Evolutionary conservation across 208 protist species (phyloP), one percentile per base, ranked within the genome.

Genomic region (Trypanosoma melophagium): DNA sequence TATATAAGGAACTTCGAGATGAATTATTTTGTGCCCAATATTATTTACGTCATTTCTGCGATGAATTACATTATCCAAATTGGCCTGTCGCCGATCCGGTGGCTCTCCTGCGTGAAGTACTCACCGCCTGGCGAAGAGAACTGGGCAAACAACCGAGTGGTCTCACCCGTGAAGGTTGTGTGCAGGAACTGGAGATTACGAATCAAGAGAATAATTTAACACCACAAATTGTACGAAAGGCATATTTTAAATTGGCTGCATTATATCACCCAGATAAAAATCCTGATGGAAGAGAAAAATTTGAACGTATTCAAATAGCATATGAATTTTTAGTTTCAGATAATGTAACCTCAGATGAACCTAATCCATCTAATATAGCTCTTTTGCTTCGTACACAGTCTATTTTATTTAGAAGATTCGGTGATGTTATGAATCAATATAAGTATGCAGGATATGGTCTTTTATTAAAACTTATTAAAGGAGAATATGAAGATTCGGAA

Each of bases 191-290:
- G 19, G 85, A 91, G 71, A 71, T 98, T 13, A 51, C 58, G 40
- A 59, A 69, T n/a, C 16, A 24, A 7, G 62, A 47, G 19, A 52
- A 40, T 25, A 47, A 70, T 51, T 44, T 83, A n/a, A 74, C 81
- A 40, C 69, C 71, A 60, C 64, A 84, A 57, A 60, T 83, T 21
- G 79, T 98, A 19, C 90, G 96, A 40, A 97, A 95, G 53, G 96
- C 96, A 0, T 99, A 98, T 80, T 97, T 96, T 63, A 82, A 79
- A 41, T 70, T 98, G 13, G 94, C 96, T 0, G 84, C 88, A 4
- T 85, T 95, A 69, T 98, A 93, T 72, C 97, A 99, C 81, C 97
- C 97, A 19, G 97, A 99, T 79, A 98, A 98, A 80, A 98, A 98
- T 59, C 95, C 96, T 3, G 89, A 98, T 25, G 92, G 95, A 8